Percentiles rank a stretch among this genome's conserved stretches.
These are phyloP conservation scores for Trichoderma afroharzianum DNA, from an alignment of 2,329 filamentous ascomycete species.

Conservation along the genomic window DNA sequence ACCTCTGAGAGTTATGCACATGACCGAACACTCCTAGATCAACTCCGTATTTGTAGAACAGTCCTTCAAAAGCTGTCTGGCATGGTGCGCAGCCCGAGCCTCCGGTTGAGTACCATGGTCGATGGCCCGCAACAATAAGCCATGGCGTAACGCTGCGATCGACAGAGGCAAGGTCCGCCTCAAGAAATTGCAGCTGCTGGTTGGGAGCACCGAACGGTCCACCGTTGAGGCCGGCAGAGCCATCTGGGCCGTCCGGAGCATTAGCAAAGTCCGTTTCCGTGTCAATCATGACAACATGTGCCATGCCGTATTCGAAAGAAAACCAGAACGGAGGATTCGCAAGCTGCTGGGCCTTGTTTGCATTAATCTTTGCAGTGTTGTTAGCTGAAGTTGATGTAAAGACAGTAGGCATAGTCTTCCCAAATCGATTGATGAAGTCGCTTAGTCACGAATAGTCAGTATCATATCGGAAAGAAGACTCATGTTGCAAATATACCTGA, in stretches of 20 bases:
- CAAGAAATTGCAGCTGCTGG: constrained; percentile 54
- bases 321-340: constrained; percentile 26
- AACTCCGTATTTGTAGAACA: constrained; percentile 55
- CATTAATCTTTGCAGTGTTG: constrained; percentile 38
- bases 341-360: constrained; percentile 42
- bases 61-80: constrained; percentile 49
- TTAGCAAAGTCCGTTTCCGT: constrained; percentile 28
- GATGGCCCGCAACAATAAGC: constrained; percentile 35
- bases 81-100: constrained; percentile 41
- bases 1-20: constrained; percentile 56
- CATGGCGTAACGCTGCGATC: constrained; percentile 53
- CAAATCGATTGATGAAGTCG: constrained; percentile 56
- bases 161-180: constrained; percentile 52
- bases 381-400: constrained; percentile 48
- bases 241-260: constrained; percentile 29
- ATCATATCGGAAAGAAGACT: neutral
- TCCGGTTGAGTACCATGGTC: constrained; percentile 46
- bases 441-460: neutral
- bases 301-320: constrained; percentile 30
- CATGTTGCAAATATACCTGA: constrained; percentile 35
- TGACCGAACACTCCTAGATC: constrained; percentile 56
- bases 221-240: constrained; percentile 33
- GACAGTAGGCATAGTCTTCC: constrained; percentile 41
- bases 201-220: constrained; percentile 47
- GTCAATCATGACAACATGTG: constrained; percentile 34